A percentile compares a stretch with the other conserved stretches of the same genome.
Conservation (phyloP, 345 rosid species). For the Durio zibethinus region DNA sequence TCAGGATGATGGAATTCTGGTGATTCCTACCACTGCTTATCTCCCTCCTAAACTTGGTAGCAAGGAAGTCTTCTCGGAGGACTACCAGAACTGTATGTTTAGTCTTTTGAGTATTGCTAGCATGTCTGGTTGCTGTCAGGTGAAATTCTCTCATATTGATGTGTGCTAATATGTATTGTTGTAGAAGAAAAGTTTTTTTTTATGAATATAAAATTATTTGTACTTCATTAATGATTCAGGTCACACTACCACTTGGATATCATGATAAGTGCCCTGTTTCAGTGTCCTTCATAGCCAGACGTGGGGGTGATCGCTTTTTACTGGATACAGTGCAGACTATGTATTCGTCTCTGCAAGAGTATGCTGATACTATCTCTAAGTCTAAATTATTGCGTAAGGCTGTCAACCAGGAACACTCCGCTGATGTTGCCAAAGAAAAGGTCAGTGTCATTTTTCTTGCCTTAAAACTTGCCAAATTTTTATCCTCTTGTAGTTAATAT, state of each 20-base stretch:
- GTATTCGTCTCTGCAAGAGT: slow-evolving; percentile 67
- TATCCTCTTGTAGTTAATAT: neutral
- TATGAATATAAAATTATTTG: neutral
- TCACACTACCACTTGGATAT: slow-evolving; percentile 12
- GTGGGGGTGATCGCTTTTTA: slow-evolving; percentile 66
- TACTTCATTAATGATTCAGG: slow-evolving; percentile 30
- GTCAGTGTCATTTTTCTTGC: slow-evolving; percentile 30
- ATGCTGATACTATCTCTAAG: slow-evolving; percentile 44
- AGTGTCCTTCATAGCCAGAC: slow-evolving; percentile 12
- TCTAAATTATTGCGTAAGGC: slow-evolving; percentile 41
- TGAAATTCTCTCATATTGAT: slow-evolving; percentile 22
- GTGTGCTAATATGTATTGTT: neutral
- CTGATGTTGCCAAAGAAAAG: slow-evolving; percentile 94
- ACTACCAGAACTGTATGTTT: slow-evolving; percentile 52
- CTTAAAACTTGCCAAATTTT: neutral
- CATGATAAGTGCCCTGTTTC: slow-evolving; percentile 10
- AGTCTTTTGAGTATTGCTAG: slow-evolving; percentile 86
- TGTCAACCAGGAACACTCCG: slow-evolving; percentile 49
- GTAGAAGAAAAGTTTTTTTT: neutral
- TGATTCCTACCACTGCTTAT: slow-evolving; percentile 71
- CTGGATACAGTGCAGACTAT: slow-evolving; percentile 70
- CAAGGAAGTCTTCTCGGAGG: slow-evolving; percentile 68
- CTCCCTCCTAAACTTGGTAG: slow-evolving; percentile 84
- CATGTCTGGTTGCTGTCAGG: slow-evolving; percentile 98
- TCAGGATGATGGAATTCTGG: slow-evolving; percentile 91